These are phyloP conservation scores for Hypoxylon sp. DNA, from an alignment of 2,329 filamentous ascomycete genomes.

Conservation along the genomic window DNA sequence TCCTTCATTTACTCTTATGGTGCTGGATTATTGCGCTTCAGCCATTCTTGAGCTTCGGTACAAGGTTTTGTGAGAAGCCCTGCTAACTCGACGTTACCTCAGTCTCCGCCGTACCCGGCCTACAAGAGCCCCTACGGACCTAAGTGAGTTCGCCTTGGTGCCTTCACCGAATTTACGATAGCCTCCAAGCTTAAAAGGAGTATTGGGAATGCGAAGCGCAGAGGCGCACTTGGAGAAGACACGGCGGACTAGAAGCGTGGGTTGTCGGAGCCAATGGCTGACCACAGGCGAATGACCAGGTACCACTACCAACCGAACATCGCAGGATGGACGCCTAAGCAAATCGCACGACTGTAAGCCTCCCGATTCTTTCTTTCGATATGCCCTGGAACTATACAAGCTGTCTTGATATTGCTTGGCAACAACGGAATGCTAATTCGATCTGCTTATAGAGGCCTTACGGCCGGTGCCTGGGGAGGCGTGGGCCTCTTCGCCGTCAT, in stretches of 20 bases:
- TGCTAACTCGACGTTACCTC: constrained; percentile 39
- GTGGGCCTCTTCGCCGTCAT: constrained; percentile 70
- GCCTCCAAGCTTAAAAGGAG: too few species aligned
- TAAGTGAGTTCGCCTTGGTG: constrained; percentile 66
- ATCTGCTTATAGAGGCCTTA: constrained; percentile 60
- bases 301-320: constrained; percentile 71
- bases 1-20: background rate
- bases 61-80: constrained; percentile 1
- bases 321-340: constrained; percentile 65
- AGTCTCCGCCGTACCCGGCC: constrained; percentile 60
- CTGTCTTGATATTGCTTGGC: background rate
- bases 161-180: background rate
- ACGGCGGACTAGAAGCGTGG: background rate
- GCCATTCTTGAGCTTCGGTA: background rate
- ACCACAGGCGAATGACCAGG: constrained; percentile 55
- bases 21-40: background rate
- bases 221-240: constrained; percentile 2
- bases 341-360: constrained; percentile 66
- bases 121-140: constrained; percentile 76
- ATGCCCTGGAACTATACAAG: background rate
- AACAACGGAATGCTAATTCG: constrained; percentile 11
- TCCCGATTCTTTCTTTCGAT: constrained; percentile 5
- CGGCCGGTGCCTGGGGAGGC: constrained; percentile 67
- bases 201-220: background rate
- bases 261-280: constrained; percentile 21